Evolutionary conservation across 2,329 filamentous ascomycete species (phyloP).

Genomic region (Nigrograna mackinnonii): DNA sequence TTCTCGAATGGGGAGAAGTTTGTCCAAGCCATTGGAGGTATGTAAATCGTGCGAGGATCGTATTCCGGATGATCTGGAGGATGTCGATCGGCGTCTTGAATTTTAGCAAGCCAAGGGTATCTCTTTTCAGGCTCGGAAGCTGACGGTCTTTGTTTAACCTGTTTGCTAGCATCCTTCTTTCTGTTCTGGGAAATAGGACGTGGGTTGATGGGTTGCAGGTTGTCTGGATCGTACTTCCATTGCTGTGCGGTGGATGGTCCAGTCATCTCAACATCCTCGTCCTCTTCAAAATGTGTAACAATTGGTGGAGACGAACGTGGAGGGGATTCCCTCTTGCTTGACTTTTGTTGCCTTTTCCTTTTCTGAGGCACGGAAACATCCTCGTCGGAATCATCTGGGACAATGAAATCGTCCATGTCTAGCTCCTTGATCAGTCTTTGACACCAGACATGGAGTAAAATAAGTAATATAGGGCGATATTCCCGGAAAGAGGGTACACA

Average conservation of each 20-base stretch:
- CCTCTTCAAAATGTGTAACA: conserved; percentile 46
- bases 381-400: conserved; percentile 82
- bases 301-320: conserved; percentile 51
- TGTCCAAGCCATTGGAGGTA: conserved; percentile 77
- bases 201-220: conserved; percentile 54
- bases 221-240: conserved; percentile 75
- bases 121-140: conserved; percentile 81
- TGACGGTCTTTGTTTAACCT: conserved; percentile 67
- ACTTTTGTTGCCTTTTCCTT: conserved; percentile 69
- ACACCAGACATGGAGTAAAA: not conserved
- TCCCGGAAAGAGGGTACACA: conserved; percentile 2
- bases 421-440: conserved; percentile 22
- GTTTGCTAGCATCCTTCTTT: conserved; percentile 32
- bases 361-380: conserved; percentile 67
- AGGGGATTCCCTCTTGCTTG: conserved; percentile 50
- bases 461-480: too few species aligned
- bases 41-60: conserved; percentile 87
- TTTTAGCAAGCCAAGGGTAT: conserved; percentile 87
- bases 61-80: conserved; percentile 81
- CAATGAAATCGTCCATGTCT: conserved; percentile 87
- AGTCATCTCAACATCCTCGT: conserved; percentile 58
- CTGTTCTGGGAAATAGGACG: conserved; percentile 39
- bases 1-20: conserved; percentile 95
- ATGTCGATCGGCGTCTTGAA: conserved; percentile 82
- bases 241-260: conserved; percentile 74